Evolutionary conservation across 108 stramenopile species (phyloP).

Genomic region (Parietichytrium sp.): DNA sequence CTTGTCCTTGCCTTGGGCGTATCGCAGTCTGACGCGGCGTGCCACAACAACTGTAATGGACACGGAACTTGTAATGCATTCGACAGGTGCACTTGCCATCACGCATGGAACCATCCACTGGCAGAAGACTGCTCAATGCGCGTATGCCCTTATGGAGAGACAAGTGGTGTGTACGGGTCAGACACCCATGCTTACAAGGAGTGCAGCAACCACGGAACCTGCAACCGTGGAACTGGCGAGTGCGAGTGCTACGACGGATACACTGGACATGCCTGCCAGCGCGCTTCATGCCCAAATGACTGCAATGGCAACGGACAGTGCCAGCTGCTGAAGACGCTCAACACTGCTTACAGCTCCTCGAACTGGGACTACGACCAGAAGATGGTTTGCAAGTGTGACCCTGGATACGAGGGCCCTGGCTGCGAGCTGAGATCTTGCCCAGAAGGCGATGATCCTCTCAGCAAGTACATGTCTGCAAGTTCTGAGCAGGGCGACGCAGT

Average conservation of each 20-base stretch:
- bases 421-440: constrained; percentile 66
- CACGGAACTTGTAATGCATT: constrained; percentile 34
- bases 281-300: constrained; percentile 61
- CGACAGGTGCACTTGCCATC: constrained; percentile 6
- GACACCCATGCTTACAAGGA: constrained; percentile 29
- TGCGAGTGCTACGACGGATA: constrained; percentile 63
- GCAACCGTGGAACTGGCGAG: constrained; percentile 58
- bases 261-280: constrained; percentile 68
- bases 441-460: constrained; percentile 71
- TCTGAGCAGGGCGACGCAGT: constrained; percentile 27
- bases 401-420: constrained; percentile 65
- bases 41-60: constrained; percentile 36
- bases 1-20: too few relatives aligned
- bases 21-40: constrained; percentile 23
- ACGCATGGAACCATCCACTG: neutral
- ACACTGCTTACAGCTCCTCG: constrained; percentile 56
- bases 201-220: constrained; percentile 45
- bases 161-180: neutral
- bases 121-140: constrained; percentile 21
- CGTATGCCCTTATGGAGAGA: constrained; percentile 8
- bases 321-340: constrained; percentile 64
- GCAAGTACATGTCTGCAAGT: too few relatives aligned
- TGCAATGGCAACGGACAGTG: constrained; percentile 66
- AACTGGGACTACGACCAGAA: constrained; percentile 74
- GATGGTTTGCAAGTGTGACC: constrained; percentile 72